A percentile compares a stretch with the other conserved stretches of the same genome.
Conservation (phyloP, 2,329 filamentous ascomycete genomes). For the Teratosphaeria zuluensis region DNA sequence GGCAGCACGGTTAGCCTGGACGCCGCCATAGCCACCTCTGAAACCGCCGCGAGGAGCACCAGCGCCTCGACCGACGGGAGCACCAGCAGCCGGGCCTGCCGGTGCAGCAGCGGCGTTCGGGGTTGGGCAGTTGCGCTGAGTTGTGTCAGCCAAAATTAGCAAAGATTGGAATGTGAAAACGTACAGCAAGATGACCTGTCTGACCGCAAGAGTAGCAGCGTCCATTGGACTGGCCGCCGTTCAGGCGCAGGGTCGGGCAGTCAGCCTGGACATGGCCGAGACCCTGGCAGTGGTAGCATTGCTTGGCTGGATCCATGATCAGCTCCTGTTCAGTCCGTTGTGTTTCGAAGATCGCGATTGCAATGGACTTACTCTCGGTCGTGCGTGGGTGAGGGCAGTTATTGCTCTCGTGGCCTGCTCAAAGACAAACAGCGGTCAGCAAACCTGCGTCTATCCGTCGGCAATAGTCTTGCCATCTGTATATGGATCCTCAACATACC, state of each 20-base stretch:
- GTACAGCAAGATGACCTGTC: conserved; percentile 80
- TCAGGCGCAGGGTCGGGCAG: conserved; percentile 91
- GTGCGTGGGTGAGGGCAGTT: conserved; percentile 93
- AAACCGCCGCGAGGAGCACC: conserved; percentile 62
- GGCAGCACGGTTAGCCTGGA: conserved; percentile 46
- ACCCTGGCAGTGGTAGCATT: conserved; percentile 99
- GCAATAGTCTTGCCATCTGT: not conserved
- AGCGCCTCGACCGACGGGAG: conserved; percentile 49
- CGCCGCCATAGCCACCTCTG: conserved; percentile 56
- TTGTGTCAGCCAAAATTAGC: not conserved
- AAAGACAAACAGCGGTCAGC: conserved; percentile 15
- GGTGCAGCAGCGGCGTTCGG: conserved; percentile 51
- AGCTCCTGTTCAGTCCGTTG: conserved; percentile 7
- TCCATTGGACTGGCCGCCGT: conserved; percentile 66
- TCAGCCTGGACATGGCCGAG: conserved; percentile 97
- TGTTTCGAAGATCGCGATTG: not conserved
- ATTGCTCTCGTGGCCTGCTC: conserved; percentile 83
- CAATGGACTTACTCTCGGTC: conserved; percentile 62
- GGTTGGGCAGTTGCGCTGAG: conserved; percentile 70
- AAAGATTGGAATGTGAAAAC: conserved; percentile 25
- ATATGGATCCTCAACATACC: conserved; percentile 36
- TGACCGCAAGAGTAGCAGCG: conserved; percentile 97
- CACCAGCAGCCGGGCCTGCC: not conserved
- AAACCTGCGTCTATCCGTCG: conserved; percentile 23
- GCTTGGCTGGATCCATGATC: conserved; percentile 58